phyloP scores from a whole-genome alignment of 1,139 yeast species.

The Candida sanyaensis region DNA sequence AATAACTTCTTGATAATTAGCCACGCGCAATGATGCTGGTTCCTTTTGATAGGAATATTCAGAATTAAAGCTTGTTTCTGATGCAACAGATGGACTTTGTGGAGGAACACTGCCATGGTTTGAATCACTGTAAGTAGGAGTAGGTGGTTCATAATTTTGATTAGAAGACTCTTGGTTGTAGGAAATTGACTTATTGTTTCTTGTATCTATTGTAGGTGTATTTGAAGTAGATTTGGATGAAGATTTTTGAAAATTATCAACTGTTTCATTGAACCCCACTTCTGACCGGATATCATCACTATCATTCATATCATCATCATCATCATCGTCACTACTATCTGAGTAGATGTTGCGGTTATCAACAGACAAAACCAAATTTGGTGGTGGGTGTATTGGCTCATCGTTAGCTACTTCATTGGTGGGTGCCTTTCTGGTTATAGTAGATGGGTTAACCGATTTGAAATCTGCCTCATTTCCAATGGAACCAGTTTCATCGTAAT shows the following conservation, averaged over 20 bases:
- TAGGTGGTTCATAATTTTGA: constrained; percentile 20
- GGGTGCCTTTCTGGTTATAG: neutral
- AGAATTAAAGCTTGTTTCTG: constrained; percentile 35
- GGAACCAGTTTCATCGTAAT: neutral
- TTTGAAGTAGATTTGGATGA: neutral
- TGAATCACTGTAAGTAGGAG: constrained; percentile 23
- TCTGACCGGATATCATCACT: constrained; percentile 1
- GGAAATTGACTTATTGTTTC: neutral
- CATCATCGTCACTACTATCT: constrained; percentile 11
- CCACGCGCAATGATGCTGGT: constrained; percentile 27
- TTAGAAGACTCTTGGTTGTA: neutral
- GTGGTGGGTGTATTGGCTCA: neutral
- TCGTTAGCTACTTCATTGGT: neutral
- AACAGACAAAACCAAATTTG: constrained; percentile 12
- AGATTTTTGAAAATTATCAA: neutral
- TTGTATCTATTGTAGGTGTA: neutral
- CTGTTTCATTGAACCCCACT: constrained; percentile 2
- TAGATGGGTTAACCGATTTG: neutral
- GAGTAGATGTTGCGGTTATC: constrained; percentile 9
- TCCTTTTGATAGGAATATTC: constrained; percentile 41
- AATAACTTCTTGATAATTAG: constrained; percentile 1
- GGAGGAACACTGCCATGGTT: constrained; percentile 9
- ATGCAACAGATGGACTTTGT: constrained; percentile 26
- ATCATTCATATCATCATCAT: constrained; percentile 17
- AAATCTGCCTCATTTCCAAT: constrained; percentile 1